phyloP scores from a whole-genome alignment of 768 basidiomycete genomes.

The Suillus variegatus region DNA sequence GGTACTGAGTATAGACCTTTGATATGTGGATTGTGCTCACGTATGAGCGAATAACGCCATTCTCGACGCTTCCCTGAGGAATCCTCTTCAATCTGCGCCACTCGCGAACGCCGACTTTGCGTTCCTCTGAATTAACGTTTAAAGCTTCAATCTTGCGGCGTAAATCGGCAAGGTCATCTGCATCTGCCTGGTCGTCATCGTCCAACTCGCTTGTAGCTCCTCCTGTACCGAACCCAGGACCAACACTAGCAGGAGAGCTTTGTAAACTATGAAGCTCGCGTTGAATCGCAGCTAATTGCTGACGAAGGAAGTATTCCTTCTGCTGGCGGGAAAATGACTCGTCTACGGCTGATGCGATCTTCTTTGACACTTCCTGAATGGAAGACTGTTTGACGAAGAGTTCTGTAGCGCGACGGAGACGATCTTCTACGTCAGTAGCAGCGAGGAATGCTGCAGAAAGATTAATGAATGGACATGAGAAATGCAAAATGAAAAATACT shows the following conservation, averaged over 20 bases:
- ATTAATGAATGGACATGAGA: background rate
- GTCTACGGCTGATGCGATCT: slow-evolving; percentile 78
- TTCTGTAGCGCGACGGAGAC: slow-evolving; percentile 65
- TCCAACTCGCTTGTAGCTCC: slow-evolving; percentile 54
- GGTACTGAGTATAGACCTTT: background rate
- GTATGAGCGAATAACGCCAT: slow-evolving; percentile 84
- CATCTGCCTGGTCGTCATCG: slow-evolving; percentile 79
- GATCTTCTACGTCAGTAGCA: slow-evolving; percentile 58
- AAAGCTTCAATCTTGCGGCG: slow-evolving; percentile 75
- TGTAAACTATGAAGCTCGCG: slow-evolving; percentile 68
- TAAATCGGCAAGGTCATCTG: slow-evolving; percentile 75
- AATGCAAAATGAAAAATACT: slow-evolving; percentile 22
- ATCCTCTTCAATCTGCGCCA: slow-evolving; percentile 84
- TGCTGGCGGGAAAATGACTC: slow-evolving; percentile 87
- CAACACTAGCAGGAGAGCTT: slow-evolving; percentile 22
- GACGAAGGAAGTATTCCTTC: slow-evolving; percentile 84
- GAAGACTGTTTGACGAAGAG: slow-evolving; percentile 76
- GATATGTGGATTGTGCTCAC: slow-evolving; percentile 42
- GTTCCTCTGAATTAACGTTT: slow-evolving; percentile 72
- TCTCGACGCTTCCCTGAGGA: slow-evolving; percentile 88
- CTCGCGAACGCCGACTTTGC: slow-evolving; percentile 80
- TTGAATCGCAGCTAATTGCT: slow-evolving; percentile 80
- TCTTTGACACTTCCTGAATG: slow-evolving; percentile 79
- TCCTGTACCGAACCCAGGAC: slow-evolving; percentile 27
- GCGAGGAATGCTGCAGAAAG: slow-evolving; percentile 54